These are phyloP conservation scores for Hericium erinaceus DNA, from an alignment of 768 basidiomycete genomes.

Conservation along the genomic window DNA sequence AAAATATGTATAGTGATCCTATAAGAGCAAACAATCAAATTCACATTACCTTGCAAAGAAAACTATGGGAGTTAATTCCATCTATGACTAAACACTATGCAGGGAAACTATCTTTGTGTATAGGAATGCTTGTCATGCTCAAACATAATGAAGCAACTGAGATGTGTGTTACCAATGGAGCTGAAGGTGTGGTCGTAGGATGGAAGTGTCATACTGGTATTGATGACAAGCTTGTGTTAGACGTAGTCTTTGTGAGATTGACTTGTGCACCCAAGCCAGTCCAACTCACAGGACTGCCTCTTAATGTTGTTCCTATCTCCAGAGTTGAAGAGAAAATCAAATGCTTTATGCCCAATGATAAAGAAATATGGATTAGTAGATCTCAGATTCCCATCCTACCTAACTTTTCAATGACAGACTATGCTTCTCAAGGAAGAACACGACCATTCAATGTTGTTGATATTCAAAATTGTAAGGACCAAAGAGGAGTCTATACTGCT, in stretches of 20 bases:
- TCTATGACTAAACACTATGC: conserved; percentile 10
- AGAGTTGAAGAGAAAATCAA: not conserved
- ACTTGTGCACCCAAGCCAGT: conserved; percentile 1
- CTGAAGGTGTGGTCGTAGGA: conserved; percentile 12
- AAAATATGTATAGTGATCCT: not conserved
- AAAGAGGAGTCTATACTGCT: conserved; percentile 16
- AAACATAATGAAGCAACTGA: conserved; percentile 17
- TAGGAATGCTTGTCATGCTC: conserved; percentile 17
- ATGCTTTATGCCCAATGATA: conserved; percentile 5
- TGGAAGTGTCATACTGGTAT: conserved; percentile 2
- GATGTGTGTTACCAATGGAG: conserved; percentile 18
- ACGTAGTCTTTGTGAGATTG: conserved; percentile 12
- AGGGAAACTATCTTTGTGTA: conserved; percentile 12
- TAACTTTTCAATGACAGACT: conserved; percentile 20
- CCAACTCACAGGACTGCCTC: conserved; percentile 8
- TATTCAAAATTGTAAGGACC: conserved; percentile 3
- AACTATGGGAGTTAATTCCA: conserved; percentile 16
- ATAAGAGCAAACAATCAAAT: not conserved
- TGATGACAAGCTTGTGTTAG: not conserved
- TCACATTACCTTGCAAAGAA: conserved; percentile 5
- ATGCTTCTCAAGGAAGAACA: conserved; percentile 15
- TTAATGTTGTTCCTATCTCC: conserved; percentile 14
- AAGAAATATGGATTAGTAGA: not conserved
- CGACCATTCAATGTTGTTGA: conserved; percentile 11
- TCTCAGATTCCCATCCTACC: conserved; percentile 11